Conservation (phyloP, 768 basidiomycete species). For the Neoboletus subvelutipes region DNA sequence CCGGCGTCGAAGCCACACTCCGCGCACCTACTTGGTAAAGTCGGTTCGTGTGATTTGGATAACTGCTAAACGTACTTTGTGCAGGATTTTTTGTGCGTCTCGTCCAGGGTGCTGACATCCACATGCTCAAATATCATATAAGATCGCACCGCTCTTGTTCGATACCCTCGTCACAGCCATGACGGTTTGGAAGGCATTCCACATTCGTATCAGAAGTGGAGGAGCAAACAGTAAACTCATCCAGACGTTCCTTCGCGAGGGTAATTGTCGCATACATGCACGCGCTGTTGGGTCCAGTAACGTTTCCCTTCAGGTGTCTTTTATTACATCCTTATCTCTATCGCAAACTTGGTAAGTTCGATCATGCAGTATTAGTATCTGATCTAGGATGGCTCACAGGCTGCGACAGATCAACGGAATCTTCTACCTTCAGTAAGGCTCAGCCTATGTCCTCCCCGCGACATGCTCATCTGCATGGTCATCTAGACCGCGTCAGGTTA, state of each 20-base stretch:
- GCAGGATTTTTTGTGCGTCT: slow-evolving; percentile 58
- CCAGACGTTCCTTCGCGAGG: slow-evolving; percentile 83
- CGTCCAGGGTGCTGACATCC: background rate
- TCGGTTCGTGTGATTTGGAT: slow-evolving; percentile 12
- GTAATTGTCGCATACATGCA: slow-evolving; percentile 34
- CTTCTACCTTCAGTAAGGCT: slow-evolving; percentile 76
- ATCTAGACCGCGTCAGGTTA: slow-evolving; percentile 71
- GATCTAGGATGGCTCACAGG: slow-evolving; percentile 1
- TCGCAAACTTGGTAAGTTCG: slow-evolving; percentile 64
- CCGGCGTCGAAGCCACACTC: slow-evolving; percentile 82
- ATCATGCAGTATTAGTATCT: background rate
- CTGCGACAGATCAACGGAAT: slow-evolving; percentile 65
- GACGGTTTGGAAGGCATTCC: slow-evolving; percentile 78
- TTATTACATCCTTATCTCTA: slow-evolving; percentile 83
- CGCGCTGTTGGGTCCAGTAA: background rate
- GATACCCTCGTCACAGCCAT: slow-evolving; percentile 79
- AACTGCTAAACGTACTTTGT: slow-evolving; percentile 8
- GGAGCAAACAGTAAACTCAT: slow-evolving; percentile 77
- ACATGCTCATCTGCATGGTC: slow-evolving; percentile 13
- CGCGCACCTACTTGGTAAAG: slow-evolving; percentile 71
- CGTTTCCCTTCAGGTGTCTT: slow-evolving; percentile 53
- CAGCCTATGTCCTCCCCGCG: background rate
- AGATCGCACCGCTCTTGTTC: slow-evolving; percentile 78
- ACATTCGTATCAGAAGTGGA: slow-evolving; percentile 71
- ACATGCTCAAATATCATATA: slow-evolving; percentile 27